phyloP scores from a whole-genome alignment of 2,329 filamentous ascomycete genomes.

The Curvularia spicifera region DNA sequence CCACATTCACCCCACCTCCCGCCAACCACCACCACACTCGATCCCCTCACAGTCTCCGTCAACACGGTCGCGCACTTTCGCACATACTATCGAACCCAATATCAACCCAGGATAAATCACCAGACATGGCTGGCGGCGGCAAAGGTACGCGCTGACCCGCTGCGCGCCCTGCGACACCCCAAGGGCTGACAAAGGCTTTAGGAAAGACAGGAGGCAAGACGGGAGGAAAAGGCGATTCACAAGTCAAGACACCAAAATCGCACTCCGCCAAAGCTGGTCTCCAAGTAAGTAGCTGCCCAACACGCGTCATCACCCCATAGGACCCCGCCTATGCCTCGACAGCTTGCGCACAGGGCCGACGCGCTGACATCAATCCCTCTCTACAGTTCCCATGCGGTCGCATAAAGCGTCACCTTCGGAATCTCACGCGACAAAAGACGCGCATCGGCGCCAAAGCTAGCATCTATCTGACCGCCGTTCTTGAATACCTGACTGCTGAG shows the following conservation, averaged over 20 bases:
- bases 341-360: conserved; percentile 20
- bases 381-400: conserved; percentile 94
- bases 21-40: conserved; percentile 41
- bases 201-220: conserved; percentile 81
- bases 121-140: conserved; percentile 73
- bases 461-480: conserved; percentile 96
- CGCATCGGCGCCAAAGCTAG: conserved; percentile 98
- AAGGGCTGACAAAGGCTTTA: conserved; percentile 39
- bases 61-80: conserved; percentile 44
- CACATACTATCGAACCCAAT: conserved; percentile 34
- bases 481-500: conserved; percentile 97
- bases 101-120: conserved; percentile 28
- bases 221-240: conserved; percentile 76
- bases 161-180: conserved; percentile 27
- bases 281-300: conserved; percentile 71
- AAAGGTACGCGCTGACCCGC: conserved; percentile 76
- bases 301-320: conserved; percentile 27
- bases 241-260: conserved; percentile 89
- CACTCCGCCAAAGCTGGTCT: conserved; percentile 94
- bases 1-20: conserved; percentile 45
- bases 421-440: conserved; percentile 99
- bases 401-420: conserved; percentile 99
- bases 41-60: conserved; percentile 29
- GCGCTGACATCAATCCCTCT: conserved; percentile 35
- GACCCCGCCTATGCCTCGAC: conserved; percentile 29